Evolutionary conservation across 2,329 filamentous ascomycete genomes (phyloP), one percentile per base, ranked within the genome.

Genomic region (Coniella lustricola): DNA sequence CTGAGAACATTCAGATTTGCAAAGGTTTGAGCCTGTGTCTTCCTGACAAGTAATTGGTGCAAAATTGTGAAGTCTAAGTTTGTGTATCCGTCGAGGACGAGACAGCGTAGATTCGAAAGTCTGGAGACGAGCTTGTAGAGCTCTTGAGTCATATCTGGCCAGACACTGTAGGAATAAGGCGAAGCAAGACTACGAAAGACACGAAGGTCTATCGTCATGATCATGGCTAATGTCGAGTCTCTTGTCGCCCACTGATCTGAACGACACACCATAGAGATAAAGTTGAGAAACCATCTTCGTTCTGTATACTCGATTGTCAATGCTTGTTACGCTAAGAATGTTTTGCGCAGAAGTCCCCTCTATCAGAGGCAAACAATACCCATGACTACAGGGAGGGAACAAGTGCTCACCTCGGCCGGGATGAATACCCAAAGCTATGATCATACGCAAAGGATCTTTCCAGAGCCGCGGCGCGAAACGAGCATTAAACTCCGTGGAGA

Each of bases 391-490:
- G 13, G 35, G n/a, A 51, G 44, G 44, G 32, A 16, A 13, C 7
- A 5, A 17, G 21, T 7, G 60, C 69, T 66, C 50, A 75, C 74
- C 73, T 59, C 73, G 62, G 54, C 67, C 67, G 12, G 69, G 67
- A 49, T 71, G 66, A 20, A 74, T 57, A 5, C 70, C 69, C 8
- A 69, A 60, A 1, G 53, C 58, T 51, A 67, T 64, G 20, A 65
- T 64, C 1, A 66, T 59, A 16, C 62, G 56, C 16, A 79, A 57
- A 10, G 76, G 67, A 56, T 79, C 70, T 52, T 65, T 64, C 77
- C 77, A 81, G 16, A 81, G 61, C 4, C 65, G 69, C 17, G 75
- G 73, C 4, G 71, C 71, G 56, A 81, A 80, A 17, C 69, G 60
- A 36, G 55, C 48, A 63, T 73, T 70, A 55, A 76, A 78, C 9